Percentiles rank a stretch among this genome's conserved stretches.
These are phyloP conservation scores for Malassezia yamatoensis DNA, from an alignment of 1,284 basidiomycete genomes.

Conservation along the genomic window DNA sequence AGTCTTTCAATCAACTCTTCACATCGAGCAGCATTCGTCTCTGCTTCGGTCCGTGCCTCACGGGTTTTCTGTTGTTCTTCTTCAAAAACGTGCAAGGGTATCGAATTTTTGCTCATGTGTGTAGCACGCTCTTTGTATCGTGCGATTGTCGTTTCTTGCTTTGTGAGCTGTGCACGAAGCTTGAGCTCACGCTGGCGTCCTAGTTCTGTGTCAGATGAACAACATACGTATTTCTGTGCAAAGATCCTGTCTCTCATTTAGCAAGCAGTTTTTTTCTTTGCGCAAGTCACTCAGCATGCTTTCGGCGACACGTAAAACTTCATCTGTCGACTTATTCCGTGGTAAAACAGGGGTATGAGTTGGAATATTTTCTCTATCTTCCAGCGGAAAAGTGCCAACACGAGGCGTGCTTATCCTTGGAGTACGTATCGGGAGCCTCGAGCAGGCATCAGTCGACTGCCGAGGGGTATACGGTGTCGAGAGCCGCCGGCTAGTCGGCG, in stretches of 20 bases:
- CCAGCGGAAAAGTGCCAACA: not conserved
- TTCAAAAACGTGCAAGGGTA: not conserved
- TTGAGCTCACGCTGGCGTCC: constrained; percentile 15
- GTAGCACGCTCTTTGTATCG: constrained; percentile 15
- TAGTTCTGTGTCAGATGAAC: constrained; percentile 5
- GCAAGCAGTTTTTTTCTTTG: constrained; percentile 11
- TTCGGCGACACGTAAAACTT: constrained; percentile 1
- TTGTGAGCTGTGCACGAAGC: constrained; percentile 9
- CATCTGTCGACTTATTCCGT: constrained; percentile 7
- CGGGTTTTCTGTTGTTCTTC: not conserved
- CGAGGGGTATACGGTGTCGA: constrained; percentile 3
- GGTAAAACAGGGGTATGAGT: not conserved
- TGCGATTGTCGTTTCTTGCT: constrained; percentile 8
- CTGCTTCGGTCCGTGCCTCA: not conserved
- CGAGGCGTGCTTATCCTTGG: constrained; percentile 4
- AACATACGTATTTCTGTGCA: constrained; percentile 16
- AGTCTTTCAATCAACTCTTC: not conserved
- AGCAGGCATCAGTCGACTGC: not conserved
- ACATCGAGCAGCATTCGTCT: constrained; percentile 1
- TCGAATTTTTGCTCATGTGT: not conserved
- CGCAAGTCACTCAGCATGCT: constrained; percentile 6
- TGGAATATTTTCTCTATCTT: constrained; percentile 6
- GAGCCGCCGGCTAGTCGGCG: not conserved
- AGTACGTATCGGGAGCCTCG: constrained; percentile 10
- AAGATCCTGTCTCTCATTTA: constrained; percentile 13